Evolutionary conservation across 306 rosid genomes (phyloP).

Genomic region (Cyamopsis tetragonoloba): DNA sequence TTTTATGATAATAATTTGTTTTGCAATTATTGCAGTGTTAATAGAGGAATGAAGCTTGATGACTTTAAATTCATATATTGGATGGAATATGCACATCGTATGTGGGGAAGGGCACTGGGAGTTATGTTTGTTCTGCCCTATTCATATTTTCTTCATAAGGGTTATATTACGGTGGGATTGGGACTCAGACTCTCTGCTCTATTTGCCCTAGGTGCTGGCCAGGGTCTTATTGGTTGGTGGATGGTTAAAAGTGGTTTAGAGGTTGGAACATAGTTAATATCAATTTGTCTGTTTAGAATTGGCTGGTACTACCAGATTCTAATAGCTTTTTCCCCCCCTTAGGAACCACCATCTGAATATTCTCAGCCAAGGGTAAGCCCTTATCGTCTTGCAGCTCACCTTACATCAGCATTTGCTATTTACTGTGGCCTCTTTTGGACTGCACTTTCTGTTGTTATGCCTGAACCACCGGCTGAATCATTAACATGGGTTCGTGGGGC

Average conservation of each 20-base stretch:
- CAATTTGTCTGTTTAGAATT: not conserved
- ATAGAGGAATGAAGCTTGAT: conserved; percentile 45
- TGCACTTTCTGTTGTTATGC: conserved; percentile 86
- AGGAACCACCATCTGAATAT: conserved; percentile 88
- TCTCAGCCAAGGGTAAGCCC: conserved; percentile 95
- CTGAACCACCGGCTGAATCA: conserved; percentile 85
- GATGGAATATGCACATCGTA: conserved; percentile 89
- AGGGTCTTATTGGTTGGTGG: conserved; percentile 96
- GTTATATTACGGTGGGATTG: conserved; percentile 73
- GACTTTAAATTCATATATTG: conserved; percentile 58
- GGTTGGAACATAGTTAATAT: conserved; percentile 34
- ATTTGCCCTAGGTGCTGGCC: conserved; percentile 83
- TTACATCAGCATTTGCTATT: conserved; percentile 89
- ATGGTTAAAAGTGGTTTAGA: conserved; percentile 88
- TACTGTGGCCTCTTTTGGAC: conserved; percentile 90
- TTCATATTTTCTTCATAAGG: conserved; percentile 81
- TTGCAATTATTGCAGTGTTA: conserved; percentile 38
- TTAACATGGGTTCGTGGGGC: conserved; percentile 82
- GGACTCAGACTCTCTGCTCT: conserved; percentile 70
- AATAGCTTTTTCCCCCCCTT: conserved; percentile 24
- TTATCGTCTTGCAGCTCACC: conserved; percentile 95
- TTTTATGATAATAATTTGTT: conserved; percentile 11
- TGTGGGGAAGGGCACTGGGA: conserved; percentile 95
- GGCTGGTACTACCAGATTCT: not conserved
- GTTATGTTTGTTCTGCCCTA: conserved; percentile 86